Base-by-base conservation (phyloP, 75 land plant genomes). In the Pinus tabuliformis region DNA sequence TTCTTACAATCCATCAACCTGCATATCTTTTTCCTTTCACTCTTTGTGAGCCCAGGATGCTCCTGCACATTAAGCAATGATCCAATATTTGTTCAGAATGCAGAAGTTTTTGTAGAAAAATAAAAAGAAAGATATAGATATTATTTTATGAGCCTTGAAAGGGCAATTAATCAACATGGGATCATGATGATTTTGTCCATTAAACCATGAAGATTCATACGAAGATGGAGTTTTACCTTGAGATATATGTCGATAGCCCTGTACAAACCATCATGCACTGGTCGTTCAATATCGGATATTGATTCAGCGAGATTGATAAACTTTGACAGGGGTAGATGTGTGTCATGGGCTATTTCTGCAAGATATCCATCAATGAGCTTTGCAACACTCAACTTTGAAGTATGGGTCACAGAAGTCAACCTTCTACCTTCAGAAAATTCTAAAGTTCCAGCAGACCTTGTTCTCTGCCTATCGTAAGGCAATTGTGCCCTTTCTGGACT, bases 201-300 rank as follows among this genome's bases (percentile, higher is more conserved):
- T 37, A 17, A 24, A 30, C 52, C 24, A 62, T 8, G 5, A 17
- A 42, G 45, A 9, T 65, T 14, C 17, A 39, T 22, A 28, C 71
- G 59, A 17, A 62, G 61, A 57, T 36, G 62, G 65, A 6, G 66
- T 9, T 12, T 24, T 77, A 93, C 95, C 95, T 93, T 90, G 7
- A 93, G 78, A 70, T 86, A 93, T 59, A 79, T 85, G 64, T 93
- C 95, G 59, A 93, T 86, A 59, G 95, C 95, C 54, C 91, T 84
- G 66, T 93, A 93, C n/a, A 93, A 75, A 6, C 89, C 89, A 80
- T 93, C 95, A 80, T 93, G 83, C 64, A 82, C 75, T 13, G 82
- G 79, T 36, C 95, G 62, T 13, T 89, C 85, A 70, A 76, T 78
- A 57, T 81, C 85, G 22, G 93, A 87, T 15, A 93, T n/a, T 2